Percentiles rank a stretch among this genome's conserved stretches.
Conservation (phyloP, 371 early-diverging fungal species). For the Zancudomyces culisetae region DNA sequence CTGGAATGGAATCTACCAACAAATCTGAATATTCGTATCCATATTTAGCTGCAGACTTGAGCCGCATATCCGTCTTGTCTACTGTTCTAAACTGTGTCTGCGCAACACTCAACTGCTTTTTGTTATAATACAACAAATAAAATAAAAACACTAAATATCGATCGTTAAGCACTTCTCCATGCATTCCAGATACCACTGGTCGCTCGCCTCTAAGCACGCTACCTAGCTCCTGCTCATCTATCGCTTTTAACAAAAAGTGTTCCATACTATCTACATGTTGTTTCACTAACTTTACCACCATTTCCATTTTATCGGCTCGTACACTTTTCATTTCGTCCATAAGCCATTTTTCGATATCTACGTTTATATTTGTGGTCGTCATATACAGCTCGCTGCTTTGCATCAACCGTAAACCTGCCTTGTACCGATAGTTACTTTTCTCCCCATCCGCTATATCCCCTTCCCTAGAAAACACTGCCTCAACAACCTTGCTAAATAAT, state of each 20-base stretch:
- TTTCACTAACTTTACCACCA: conserved; percentile 4
- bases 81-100: background rate
- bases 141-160: conserved; percentile 18
- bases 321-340: background rate
- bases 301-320: background rate
- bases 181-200: background rate
- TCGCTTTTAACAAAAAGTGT: conserved; percentile 10
- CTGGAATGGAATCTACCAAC: conserved; percentile 24
- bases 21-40: conserved; percentile 24
- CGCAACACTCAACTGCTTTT: conserved; percentile 6
- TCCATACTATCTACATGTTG: conserved; percentile 15
- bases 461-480: conserved; percentile 1
- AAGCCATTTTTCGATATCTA: background rate
- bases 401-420: background rate
- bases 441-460: background rate
- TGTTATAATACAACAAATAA: conserved; percentile 22
- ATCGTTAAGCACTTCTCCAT: background rate
- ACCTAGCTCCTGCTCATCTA: conserved; percentile 15
- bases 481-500: conserved; percentile 6
- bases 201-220: conserved; percentile 5
- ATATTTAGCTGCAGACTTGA: conserved; percentile 2
- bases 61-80: background rate
- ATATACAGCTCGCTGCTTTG: background rate
- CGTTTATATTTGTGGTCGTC: background rate
- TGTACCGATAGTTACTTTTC: background rate